A percentile compares a stretch with the other conserved stretches of the same genome.
Conservation (phyloP, 108 stramenopile genomes). For the Seminavis robusta region DNA sequence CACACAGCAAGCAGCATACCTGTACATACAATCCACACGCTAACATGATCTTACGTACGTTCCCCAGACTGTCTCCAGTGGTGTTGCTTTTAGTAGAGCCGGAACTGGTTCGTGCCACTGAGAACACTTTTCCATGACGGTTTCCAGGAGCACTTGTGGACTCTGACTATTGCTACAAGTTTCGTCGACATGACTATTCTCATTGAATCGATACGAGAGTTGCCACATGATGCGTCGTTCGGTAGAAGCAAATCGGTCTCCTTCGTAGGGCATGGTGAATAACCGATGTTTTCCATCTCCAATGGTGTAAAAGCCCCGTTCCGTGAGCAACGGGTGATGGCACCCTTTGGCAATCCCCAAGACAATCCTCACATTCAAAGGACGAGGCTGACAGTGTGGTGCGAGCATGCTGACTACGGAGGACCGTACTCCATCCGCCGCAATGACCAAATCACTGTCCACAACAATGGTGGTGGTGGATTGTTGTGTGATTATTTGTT, state of each 20-base stretch:
- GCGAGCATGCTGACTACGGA: conserved; percentile 36
- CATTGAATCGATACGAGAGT: conserved; percentile 54
- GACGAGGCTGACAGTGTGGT: conserved; percentile 25
- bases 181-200: conserved; percentile 8
- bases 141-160: conserved; percentile 30
- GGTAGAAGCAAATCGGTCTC: conserved; percentile 40
- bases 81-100: conserved; percentile 66
- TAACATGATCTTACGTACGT: conserved; percentile 54
- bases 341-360: conserved; percentile 62
- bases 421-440: conserved; percentile 83
- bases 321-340: conserved; percentile 64
- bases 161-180: neutral
- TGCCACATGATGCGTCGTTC: conserved; percentile 80
- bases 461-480: neutral
- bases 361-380: conserved; percentile 67
- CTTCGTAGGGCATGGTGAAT: conserved; percentile 84
- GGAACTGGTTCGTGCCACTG: conserved; percentile 74
- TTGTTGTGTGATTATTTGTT: too few relatives aligned
- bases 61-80: conserved; percentile 69
- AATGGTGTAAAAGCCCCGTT: conserved; percentile 84
- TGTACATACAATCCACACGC: too few relatives aligned
- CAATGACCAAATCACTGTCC: conserved; percentile 68
- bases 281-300: conserved; percentile 62
- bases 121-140: conserved; percentile 48
- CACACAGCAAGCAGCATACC: too few relatives aligned